Percentiles rank a stretch among this genome's conserved stretches.
These are phyloP conservation scores for Paxillus ammoniavirescens DNA, from an alignment of 768 basidiomycete genomes.

Conservation along the genomic window DNA sequence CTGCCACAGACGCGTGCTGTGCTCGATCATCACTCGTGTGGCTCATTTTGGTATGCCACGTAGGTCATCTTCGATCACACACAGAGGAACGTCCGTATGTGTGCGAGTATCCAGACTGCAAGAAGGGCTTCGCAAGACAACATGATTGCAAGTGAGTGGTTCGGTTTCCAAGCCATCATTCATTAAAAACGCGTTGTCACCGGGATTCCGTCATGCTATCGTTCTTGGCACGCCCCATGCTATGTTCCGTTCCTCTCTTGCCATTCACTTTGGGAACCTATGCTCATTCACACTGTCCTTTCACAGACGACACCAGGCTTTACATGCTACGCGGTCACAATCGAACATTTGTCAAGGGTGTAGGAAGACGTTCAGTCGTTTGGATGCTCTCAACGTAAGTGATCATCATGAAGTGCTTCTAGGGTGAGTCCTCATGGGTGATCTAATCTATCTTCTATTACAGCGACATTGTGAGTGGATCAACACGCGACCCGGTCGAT, in stretches of 20 bases:
- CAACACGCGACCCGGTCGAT: conserved; percentile 23
- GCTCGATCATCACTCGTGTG: conserved; percentile 6
- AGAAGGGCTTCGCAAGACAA: conserved; percentile 92
- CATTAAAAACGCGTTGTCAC: neutral
- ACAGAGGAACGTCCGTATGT: conserved; percentile 94
- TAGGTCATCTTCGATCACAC: conserved; percentile 92
- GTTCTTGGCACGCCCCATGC: neutral
- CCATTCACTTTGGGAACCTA: no score
- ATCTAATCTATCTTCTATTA: conserved; percentile 28
- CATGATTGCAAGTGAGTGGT: conserved; percentile 91
- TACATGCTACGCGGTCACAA: conserved; percentile 82
- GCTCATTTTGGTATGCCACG: conserved; percentile 1
- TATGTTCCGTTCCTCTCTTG: neutral
- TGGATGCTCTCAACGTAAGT: conserved; percentile 93
- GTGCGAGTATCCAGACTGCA: conserved; percentile 92
- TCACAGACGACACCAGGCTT: conserved; percentile 80
- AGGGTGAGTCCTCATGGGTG: conserved; percentile 15
- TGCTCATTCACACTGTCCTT: conserved; percentile 3
- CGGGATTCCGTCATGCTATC: neutral
- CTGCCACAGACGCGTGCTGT: neutral
- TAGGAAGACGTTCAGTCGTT: conserved; percentile 90
- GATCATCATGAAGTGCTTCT: conserved; percentile 30
- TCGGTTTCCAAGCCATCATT: neutral
- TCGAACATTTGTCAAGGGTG: conserved; percentile 89
- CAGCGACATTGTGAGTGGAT: conserved; percentile 73